Evolutionary conservation across 345 rosid species (phyloP).

Genomic region (Aquilaria sinensis): DNA sequence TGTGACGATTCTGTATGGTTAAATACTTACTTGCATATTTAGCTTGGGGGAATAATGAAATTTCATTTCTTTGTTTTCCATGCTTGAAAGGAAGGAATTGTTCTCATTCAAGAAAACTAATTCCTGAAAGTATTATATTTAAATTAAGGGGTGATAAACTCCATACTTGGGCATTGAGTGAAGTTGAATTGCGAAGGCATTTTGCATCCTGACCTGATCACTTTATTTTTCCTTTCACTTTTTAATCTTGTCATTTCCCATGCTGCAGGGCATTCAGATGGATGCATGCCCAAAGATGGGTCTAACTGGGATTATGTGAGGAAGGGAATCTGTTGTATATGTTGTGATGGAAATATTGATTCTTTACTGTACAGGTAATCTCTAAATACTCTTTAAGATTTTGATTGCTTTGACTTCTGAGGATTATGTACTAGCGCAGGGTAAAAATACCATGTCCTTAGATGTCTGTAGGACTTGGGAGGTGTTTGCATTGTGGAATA

Average conservation of each 20-base stretch:
- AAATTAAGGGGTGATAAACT: too few species aligned
- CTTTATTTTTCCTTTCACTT: constrained; percentile 1
- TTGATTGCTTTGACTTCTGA: not conserved
- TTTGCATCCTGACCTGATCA: not conserved
- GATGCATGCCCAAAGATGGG: constrained; percentile 30
- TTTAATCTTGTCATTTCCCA: not conserved
- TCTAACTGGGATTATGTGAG: constrained; percentile 74
- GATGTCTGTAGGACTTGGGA: too few species aligned
- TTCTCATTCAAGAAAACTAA: too few species aligned
- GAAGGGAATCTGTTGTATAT: constrained; percentile 79
- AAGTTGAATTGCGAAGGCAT: too few species aligned
- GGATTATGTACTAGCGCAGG: not conserved
- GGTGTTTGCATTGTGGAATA: not conserved
- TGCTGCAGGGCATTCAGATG: constrained; percentile 41
- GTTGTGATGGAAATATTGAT: constrained; percentile 63
- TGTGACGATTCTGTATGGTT: too few species aligned
- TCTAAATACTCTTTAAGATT: not conserved
- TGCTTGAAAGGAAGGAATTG: too few species aligned
- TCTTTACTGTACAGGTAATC: constrained; percentile 78
- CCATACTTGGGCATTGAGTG: too few species aligned
- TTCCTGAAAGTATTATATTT: too few species aligned
- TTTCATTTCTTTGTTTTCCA: too few species aligned
- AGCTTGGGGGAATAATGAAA: too few species aligned
- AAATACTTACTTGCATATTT: too few species aligned
- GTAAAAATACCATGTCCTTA: not conserved